Base-by-base conservation (phyloP, 768 basidiomycete genomes). In the Strobilomyces confusus region DNA sequence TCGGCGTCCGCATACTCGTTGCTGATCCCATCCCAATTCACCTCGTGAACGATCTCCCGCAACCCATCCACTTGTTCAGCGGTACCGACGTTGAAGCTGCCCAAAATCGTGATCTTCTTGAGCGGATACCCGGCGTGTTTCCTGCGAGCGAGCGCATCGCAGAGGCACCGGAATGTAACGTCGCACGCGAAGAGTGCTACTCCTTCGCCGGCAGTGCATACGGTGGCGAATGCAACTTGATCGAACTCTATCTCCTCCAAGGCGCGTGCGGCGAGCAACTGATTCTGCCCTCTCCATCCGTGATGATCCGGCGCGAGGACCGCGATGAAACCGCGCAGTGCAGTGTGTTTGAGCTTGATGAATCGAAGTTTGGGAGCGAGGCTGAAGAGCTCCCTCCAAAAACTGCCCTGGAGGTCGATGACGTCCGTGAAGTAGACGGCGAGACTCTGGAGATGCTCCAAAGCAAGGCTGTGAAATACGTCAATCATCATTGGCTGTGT, bases 241-340 rank as follows among this genome's bases (percentile, higher is more conserved):
- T 51, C 34, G 4, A 44, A 34, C 26, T 45, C 43, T 36, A 45
- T 45, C 50, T 38, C 51, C 26, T 46, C 44, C 51, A 52, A 37
- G 23, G 34, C 11, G 20, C 34, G 44, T 23, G 51, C 36, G 12
- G 36, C 11, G 20, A 51, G 19, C 4, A 9, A 2, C 29, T 38
- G 44, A 37, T 38, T 45, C 29, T 30, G 20, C 36, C 36, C 51
- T 38, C 29, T 17, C 51, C 44, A 52, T 12, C 51, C 51, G 20
- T 32, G 51, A 15, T 46, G 36, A 47, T 38, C 44, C n/a, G 51
- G 51, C 12, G 44, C 15, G 30, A 52, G 43, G 15, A 22, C 38
- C 12, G 51, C 9, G 3, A 52, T 36, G 44, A 46, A 51, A 45
- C 51, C n/a, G 36, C 20, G 23, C 20, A 38, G 20, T 7, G 25